Percentiles rank a stretch among this genome's conserved stretches.
Conservation (phyloP, 352 stramenopile species). For the Phytophthora pistaciae region DNA sequence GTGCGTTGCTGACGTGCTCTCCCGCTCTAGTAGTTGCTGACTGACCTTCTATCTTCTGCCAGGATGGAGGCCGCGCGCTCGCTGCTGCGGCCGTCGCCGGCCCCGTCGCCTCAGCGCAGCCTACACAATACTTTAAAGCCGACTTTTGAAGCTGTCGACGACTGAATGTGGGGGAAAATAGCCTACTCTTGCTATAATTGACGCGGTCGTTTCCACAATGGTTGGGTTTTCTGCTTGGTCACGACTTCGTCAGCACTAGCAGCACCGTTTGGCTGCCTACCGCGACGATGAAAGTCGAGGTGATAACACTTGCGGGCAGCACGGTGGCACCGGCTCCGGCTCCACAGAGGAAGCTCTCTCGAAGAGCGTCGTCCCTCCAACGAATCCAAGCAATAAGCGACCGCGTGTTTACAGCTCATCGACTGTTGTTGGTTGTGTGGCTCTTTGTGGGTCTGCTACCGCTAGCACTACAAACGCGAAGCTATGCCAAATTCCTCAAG, state of each 20-base stretch:
- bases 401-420: neutral
- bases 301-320: neutral
- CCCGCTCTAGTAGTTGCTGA: neutral
- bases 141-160: no score
- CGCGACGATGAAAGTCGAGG: neutral
- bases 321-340: neutral
- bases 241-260: neutral
- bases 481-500: slow-evolving; percentile 19
- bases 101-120: slow-evolving; percentile 14
- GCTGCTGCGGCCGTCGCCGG: slow-evolving; percentile 34
- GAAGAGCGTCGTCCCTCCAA: neutral
- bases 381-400: neutral
- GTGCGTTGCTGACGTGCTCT: slow-evolving; percentile 5
- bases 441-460: slow-evolving; percentile 3
- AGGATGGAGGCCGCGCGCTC: slow-evolving; percentile 45
- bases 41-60: neutral
- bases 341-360: neutral
- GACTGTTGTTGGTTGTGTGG: slow-evolving; percentile 16
- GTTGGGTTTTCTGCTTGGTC: neutral
- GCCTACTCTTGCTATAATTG: neutral
- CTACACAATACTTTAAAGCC: no score
- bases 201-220: neutral
- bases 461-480: slow-evolving; percentile 14
- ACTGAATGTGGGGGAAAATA: neutral
- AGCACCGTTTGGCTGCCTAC: neutral